These are phyloP conservation scores for Scenedesmus sp. DNA, from an alignment of 163 green algal species.

Conservation along the genomic window DNA sequence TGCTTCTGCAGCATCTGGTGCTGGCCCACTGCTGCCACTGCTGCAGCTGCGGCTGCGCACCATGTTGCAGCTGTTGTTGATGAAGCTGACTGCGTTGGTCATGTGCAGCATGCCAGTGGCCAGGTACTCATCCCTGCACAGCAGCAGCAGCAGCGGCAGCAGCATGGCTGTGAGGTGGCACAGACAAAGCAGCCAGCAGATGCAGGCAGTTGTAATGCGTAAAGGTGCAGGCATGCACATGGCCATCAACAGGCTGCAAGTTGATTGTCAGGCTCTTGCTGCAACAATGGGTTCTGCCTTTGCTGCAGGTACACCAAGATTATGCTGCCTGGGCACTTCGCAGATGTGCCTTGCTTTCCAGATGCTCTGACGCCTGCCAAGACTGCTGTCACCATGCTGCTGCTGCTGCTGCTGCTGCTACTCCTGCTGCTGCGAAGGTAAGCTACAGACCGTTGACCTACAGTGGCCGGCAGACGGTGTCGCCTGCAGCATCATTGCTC, in stretches of 20 bases:
- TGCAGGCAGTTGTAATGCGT: background rate
- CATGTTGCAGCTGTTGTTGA: slow-evolving; percentile 97
- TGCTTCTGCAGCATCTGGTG: background rate
- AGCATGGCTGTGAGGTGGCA: background rate
- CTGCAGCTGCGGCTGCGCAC: slow-evolving; percentile 63
- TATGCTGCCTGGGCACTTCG: too few species aligned
- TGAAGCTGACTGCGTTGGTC: slow-evolving; percentile 93
- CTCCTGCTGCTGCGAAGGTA: too few species aligned
- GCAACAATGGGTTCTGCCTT: too few species aligned
- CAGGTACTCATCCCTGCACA: slow-evolving; percentile 89
- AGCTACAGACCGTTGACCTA: too few species aligned
- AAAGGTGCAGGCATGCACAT: background rate
- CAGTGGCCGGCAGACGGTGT: too few species aligned
- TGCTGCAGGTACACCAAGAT: background rate
- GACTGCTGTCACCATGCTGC: too few species aligned
- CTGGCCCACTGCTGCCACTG: background rate
- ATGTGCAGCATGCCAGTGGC: slow-evolving; percentile 94
- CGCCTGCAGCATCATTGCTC: too few species aligned
- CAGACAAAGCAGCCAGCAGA: background rate
- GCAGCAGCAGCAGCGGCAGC: slow-evolving; percentile 27
- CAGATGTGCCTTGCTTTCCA: too few species aligned
- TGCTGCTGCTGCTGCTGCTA: too few species aligned
- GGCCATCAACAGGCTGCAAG: background rate
- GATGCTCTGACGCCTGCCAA: too few species aligned
- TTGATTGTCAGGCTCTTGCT: background rate